Percentiles rank a stretch among this genome's conserved stretches.
Conservation (phyloP, 164 flowering plant species). For the Umbellularia californica region DNA sequence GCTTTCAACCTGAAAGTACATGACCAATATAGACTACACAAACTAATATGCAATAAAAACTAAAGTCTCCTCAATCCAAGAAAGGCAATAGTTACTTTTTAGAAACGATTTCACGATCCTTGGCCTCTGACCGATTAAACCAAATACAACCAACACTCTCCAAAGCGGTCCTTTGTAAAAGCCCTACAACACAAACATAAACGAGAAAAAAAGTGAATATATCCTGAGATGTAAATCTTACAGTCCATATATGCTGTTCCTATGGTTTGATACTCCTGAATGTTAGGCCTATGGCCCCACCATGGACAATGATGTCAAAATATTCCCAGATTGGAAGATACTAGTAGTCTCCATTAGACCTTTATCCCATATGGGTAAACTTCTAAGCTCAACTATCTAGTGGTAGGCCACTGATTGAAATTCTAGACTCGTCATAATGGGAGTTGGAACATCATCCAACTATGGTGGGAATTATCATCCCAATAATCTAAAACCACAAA, state of each 20-base stretch:
- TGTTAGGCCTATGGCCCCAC: not conserved
- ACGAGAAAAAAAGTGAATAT: not conserved
- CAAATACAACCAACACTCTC: conserved; percentile 97
- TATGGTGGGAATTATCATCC: too few species aligned
- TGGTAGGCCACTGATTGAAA: not conserved
- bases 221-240: not conserved
- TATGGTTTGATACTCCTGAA: too few species aligned
- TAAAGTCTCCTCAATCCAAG: not conserved
- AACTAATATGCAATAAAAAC: not conserved
- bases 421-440: too few species aligned
- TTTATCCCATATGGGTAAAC: not conserved
- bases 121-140: conserved; percentile 91
- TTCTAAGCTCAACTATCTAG: not conserved
- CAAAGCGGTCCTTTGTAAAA: conserved; percentile 81
- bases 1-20: conserved; percentile 65
- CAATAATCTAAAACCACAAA: not conserved
- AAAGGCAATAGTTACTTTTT: conserved; percentile 50
- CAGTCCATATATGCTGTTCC: not conserved
- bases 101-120: conserved; percentile 92
- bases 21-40: conserved; percentile 1
- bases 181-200: conserved; percentile 41
- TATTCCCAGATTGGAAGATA: not conserved
- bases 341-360: not conserved
- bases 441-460: too few species aligned
- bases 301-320: not conserved